Conservation (phyloP, 2,329 filamentous ascomycete genomes). For the Penicillium italicum region DNA sequence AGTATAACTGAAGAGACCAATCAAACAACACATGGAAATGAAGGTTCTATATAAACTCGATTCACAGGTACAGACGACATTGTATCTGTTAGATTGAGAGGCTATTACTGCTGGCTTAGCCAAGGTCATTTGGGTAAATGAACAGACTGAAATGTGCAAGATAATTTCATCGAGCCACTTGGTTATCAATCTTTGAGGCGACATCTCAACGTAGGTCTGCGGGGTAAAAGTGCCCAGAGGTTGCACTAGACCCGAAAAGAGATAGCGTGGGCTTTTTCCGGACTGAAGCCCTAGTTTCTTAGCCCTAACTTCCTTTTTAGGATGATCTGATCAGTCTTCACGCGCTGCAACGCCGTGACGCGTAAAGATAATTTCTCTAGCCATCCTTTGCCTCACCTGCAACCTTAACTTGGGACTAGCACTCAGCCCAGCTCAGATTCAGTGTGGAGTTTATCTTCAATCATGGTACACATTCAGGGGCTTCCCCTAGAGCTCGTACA, state of each 20-base stretch:
- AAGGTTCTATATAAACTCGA: no score
- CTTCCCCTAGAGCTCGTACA: slow-evolving; percentile 22
- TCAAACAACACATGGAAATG: no score
- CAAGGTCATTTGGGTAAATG: no score
- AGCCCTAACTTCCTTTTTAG: not conserved
- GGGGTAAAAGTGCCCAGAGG: not conserved
- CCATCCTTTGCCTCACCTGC: not conserved
- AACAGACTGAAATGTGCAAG: no score
- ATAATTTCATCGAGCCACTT: no score
- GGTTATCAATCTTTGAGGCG: no score
- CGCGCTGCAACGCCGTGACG: not conserved
- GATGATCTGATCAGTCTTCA: not conserved
- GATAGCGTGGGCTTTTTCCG: not conserved
- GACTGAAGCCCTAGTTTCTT: not conserved
- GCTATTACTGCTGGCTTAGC: no score
- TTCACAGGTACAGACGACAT: no score
- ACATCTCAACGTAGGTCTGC: not conserved
- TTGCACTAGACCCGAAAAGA: not conserved
- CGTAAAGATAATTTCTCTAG: not conserved
- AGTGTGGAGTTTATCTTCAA: not conserved
- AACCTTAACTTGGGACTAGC: not conserved
- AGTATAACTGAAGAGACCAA: no score
- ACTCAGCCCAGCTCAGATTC: not conserved
- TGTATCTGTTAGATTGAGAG: no score
- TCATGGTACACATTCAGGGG: slow-evolving; percentile 17